Percentiles rank a stretch among this genome's conserved stretches.
These are phyloP conservation scores for Sarocladium kiliense DNA, from an alignment of 2,329 filamentous ascomycete genomes.

Conservation along the genomic window DNA sequence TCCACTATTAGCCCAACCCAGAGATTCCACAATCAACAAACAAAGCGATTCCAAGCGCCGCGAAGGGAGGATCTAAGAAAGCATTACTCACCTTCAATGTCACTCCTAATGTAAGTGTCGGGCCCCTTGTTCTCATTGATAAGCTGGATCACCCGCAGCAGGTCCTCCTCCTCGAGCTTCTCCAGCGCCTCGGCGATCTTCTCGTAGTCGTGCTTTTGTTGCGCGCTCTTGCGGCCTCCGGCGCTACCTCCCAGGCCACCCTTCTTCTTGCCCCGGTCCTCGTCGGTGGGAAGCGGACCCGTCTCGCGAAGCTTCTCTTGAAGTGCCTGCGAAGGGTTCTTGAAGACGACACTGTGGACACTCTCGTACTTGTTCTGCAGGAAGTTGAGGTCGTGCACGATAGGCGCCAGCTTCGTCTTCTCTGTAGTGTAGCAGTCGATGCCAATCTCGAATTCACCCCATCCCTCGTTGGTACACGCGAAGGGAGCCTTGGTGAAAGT, in stretches of 20 bases:
- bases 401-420: slow-evolving; percentile 71
- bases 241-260: slow-evolving; percentile 28
- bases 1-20: slow-evolving; percentile 25
- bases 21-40: slow-evolving; percentile 4
- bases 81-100: slow-evolving; percentile 74
- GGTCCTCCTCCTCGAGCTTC: slow-evolving; percentile 85
- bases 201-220: slow-evolving; percentile 77
- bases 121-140: slow-evolving; percentile 95
- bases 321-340: slow-evolving; percentile 86
- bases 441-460: slow-evolving; percentile 96
- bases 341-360: slow-evolving; percentile 77
- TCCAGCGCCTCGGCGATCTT: slow-evolving; percentile 90
- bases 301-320: slow-evolving; percentile 75
- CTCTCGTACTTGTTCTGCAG: slow-evolving; percentile 74
- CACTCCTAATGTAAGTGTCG: slow-evolving; percentile 95
- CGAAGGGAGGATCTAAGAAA: slow-evolving; percentile 12
- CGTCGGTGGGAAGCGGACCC: slow-evolving; percentile 75
- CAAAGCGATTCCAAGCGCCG: background rate
- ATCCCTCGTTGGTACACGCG: slow-evolving; percentile 86
- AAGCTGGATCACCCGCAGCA: slow-evolving; percentile 93
- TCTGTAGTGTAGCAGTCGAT: slow-evolving; percentile 79
- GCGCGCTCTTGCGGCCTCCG: slow-evolving; percentile 65
- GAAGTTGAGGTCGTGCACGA: slow-evolving; percentile 93
- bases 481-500: slow-evolving; percentile 83
- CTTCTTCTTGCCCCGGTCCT: slow-evolving; percentile 55